Conservation (phyloP, 768 basidiomycete species). For the Lactifluus rugatus region DNA sequence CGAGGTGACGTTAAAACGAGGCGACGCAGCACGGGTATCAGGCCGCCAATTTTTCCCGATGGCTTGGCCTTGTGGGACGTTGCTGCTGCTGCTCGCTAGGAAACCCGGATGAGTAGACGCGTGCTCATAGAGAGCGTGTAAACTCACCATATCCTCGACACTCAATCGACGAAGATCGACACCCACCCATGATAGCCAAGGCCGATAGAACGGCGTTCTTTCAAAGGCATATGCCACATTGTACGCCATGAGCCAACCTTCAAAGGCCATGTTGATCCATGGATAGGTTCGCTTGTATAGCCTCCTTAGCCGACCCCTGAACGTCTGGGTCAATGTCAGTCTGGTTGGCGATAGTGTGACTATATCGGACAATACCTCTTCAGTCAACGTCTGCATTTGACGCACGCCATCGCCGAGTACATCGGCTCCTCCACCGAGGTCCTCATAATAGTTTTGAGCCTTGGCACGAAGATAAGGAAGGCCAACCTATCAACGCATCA, state of each 20-base stretch:
- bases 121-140: not conserved
- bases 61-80: slow-evolving; percentile 17
- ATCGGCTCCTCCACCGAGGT: slow-evolving; percentile 77
- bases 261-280: slow-evolving; percentile 65
- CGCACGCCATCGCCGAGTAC: slow-evolving; percentile 41
- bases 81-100: slow-evolving; percentile 24
- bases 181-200: slow-evolving; percentile 84
- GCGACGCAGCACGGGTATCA: slow-evolving; percentile 36
- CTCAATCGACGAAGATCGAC: slow-evolving; percentile 73
- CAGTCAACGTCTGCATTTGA: slow-evolving; percentile 38
- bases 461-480: slow-evolving; percentile 87
- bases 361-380: slow-evolving; percentile 36
- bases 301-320: slow-evolving; percentile 44
- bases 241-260: slow-evolving; percentile 73
- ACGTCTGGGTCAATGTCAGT: slow-evolving; percentile 30
- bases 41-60: slow-evolving; percentile 27
- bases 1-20: slow-evolving; percentile 47
- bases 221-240: slow-evolving; percentile 91
- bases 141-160: slow-evolving; percentile 66
- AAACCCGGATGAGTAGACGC: slow-evolving; percentile 6
- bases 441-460: slow-evolving; percentile 83
- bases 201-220: slow-evolving; percentile 74
- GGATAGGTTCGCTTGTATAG: slow-evolving; percentile 73
- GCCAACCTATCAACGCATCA: slow-evolving; percentile 46
- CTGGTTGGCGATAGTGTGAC: slow-evolving; percentile 2